These are phyloP conservation scores for Hsuehochloa calcarea DNA, from an alignment of 176 grass and related monocot species.

Conservation along the genomic window DNA sequence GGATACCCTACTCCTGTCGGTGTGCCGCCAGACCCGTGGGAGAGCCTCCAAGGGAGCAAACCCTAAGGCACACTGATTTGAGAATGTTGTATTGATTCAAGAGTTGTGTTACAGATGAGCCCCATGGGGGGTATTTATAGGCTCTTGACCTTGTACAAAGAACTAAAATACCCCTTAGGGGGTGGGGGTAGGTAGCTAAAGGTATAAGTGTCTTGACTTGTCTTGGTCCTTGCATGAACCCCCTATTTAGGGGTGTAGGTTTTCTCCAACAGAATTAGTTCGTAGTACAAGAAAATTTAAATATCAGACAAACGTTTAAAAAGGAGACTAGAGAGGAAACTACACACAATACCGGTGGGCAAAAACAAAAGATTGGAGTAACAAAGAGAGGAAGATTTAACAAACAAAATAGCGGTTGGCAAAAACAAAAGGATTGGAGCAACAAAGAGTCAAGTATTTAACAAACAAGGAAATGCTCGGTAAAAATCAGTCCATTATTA, in stretches of 20 bases:
- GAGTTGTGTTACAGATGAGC: neutral
- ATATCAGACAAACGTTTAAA: neutral
- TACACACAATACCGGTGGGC: neutral
- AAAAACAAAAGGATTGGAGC: neutral
- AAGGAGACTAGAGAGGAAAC: neutral
- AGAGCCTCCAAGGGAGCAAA: neutral
- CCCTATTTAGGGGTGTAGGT: no score
- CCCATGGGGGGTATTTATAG: neutral
- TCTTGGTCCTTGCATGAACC: no score
- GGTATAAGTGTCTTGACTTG: no score
- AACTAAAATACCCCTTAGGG: neutral
- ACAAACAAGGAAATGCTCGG: neutral
- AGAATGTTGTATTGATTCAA: neutral
- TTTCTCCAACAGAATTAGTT: neutral
- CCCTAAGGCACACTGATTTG: neutral
- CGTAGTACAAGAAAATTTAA: neutral
- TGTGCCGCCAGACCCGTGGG: neutral
- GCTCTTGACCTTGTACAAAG: neutral
- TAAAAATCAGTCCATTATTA: neutral
- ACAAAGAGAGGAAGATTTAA: neutral
- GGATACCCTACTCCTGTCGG: neutral
- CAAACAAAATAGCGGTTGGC: neutral
- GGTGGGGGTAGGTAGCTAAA: no score
- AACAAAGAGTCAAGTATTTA: neutral
- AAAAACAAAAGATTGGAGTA: neutral